Evolutionary conservation across 2,329 filamentous ascomycete species (phyloP).

Genomic region (Talaromyces sp.): DNA sequence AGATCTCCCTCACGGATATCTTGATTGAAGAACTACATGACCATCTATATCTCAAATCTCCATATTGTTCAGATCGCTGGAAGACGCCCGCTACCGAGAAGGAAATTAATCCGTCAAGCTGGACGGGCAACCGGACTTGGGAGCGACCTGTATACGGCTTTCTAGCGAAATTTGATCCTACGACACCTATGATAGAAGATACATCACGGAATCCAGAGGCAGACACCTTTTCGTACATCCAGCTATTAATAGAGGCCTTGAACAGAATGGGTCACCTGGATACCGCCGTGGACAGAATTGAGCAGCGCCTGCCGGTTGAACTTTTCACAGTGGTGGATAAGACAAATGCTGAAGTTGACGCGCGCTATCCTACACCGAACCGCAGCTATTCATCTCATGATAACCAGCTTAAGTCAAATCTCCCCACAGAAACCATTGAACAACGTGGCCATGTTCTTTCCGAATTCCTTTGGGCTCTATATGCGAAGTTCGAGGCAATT

Average conservation of each 20-base stretch:
- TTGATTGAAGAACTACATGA: conserved; percentile 96
- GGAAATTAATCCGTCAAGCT: conserved; percentile 31
- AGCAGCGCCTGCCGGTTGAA: conserved; percentile 90
- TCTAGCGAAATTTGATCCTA: conserved; percentile 59
- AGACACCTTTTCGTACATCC: conserved; percentile 92
- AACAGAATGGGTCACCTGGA: conserved; percentile 88
- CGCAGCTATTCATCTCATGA: conserved; percentile 51
- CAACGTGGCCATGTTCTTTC: conserved; percentile 83
- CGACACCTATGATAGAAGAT: conserved; percentile 72
- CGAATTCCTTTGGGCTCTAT: conserved; percentile 88
- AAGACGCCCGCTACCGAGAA: conserved; percentile 64
- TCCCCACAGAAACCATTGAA: conserved; percentile 70
- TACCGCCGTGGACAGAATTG: conserved; percentile 82
- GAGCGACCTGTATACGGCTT: conserved; percentile 61
- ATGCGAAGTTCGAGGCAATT: conserved; percentile 96
- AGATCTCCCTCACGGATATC: conserved; percentile 89
- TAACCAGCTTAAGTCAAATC: conserved; percentile 51
- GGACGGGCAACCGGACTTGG: conserved; percentile 45
- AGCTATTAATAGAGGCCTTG: conserved; percentile 81
- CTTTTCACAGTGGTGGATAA: conserved; percentile 92
- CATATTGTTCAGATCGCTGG: conserved; percentile 96
- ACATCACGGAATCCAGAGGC: conserved; percentile 90
- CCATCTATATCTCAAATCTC: conserved; percentile 95
- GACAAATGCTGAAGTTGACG: conserved; percentile 90
- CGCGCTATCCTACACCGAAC: conserved; percentile 83